phyloP scores from a whole-genome alignment of 1,139 yeast species.

The Williopsis jadinii region DNA sequence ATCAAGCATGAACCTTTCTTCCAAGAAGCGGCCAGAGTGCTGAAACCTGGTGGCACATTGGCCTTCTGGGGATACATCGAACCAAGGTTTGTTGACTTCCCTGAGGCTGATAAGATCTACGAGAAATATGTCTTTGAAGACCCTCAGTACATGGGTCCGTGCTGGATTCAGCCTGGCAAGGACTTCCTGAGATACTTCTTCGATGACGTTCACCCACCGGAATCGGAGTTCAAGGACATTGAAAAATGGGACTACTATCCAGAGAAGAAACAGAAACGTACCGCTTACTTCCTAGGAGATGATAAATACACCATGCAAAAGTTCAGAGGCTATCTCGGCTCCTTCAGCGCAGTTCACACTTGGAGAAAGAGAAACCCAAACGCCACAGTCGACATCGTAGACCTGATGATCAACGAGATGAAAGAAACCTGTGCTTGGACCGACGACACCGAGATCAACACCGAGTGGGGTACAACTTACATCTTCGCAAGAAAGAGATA shows the following conservation, averaged over 20 bases:
- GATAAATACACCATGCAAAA: constrained; percentile 37
- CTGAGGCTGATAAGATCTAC: constrained; percentile 31
- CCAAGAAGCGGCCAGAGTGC: constrained; percentile 38
- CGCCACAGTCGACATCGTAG: constrained; percentile 32
- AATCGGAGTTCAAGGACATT: constrained; percentile 33
- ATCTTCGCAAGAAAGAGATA: constrained; percentile 10
- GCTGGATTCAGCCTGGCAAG: constrained; percentile 69
- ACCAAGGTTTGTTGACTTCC: constrained; percentile 41
- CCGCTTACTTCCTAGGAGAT: constrained; percentile 29
- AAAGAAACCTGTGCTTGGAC: constrained; percentile 36
- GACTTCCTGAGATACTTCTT: constrained; percentile 39
- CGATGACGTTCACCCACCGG: constrained; percentile 38
- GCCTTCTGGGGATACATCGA: constrained; percentile 81
- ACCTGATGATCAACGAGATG: constrained; percentile 37
- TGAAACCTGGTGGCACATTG: constrained; percentile 56
- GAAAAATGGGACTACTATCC: constrained; percentile 34
- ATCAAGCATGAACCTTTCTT: constrained; percentile 50
- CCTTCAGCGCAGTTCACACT: constrained; percentile 66
- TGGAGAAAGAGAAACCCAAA: constrained; percentile 42
- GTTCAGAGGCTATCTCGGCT: constrained; percentile 43
- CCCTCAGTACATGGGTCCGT: constrained; percentile 52
- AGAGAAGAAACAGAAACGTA: constrained; percentile 21
- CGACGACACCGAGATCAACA: constrained; percentile 36
- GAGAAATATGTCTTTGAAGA: constrained; percentile 30
- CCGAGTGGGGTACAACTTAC: constrained; percentile 56